Evolutionary conservation across 1,284 basidiomycete species (phyloP), one percentile per base, ranked within the genome.

Genomic region (Fomitopsis betulina): DNA sequence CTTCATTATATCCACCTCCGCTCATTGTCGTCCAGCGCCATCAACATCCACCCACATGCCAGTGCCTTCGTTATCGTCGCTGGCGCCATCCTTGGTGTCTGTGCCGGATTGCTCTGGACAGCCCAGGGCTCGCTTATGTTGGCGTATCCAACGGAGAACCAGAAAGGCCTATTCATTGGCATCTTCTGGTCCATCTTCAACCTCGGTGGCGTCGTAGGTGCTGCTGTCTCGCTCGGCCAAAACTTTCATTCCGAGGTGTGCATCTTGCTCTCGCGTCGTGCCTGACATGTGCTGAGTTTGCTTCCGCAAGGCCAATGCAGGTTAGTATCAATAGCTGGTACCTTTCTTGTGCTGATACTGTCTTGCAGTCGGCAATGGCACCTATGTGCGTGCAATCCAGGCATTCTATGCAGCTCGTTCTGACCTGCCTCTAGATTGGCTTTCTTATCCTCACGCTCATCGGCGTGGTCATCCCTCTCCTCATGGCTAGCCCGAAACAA

Each of bases 91-190:
- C 85, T 95, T 17, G 93, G 93, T 49, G 67, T 93, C 54, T 93
- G 90, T 67, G 93, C 94, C 13, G 90, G 89, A 50, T 70, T 94
- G 27, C 76, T 95, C n/a, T 93, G 91, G 92, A 87, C 89, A 0
- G 89, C 89, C 1, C 93, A 94, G 67, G 92, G 92, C 19, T 85
- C 85, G 5, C 75, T 94, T 61, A 94, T 94, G 86, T 76, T 95
- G 66, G 81, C 89, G 1, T 95, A 94, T 70, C 87, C 91, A 0
- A 91, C 86, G 40, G 87, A 89, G 68, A 67, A 73, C 63, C 80
- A 92, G 69, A 96, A 95, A 71, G 93, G 93, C 15, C 76, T 75
- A 56, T 91, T 81, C 70, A 93, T 95, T 61, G 86, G 83, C 37
- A 74, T 87, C 57, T 86, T 89, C 70, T 90, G 87, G 87, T 74